Percentiles rank a stretch among this genome's conserved stretches.
Evolutionary conservation across 129 eudicot species (phyloP).

Genomic region (Kitagawia praeruptora): DNA sequence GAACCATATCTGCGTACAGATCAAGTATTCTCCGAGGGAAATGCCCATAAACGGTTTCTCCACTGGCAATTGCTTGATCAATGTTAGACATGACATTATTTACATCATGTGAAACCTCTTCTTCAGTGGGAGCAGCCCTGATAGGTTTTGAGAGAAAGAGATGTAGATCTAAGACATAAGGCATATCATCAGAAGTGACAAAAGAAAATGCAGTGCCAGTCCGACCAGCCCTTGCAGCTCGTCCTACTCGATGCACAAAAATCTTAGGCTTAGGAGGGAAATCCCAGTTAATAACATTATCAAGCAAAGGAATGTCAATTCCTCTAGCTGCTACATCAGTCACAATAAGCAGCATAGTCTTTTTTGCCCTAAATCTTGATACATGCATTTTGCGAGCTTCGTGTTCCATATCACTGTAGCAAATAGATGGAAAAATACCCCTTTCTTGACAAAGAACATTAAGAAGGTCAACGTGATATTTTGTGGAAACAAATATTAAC

Average conservation of each 20-base stretch:
- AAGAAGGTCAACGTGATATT: slow-evolving; percentile 82
- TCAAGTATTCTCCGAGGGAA: slow-evolving; percentile 77
- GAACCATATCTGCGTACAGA: slow-evolving; percentile 68
- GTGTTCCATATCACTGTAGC: slow-evolving; percentile 97
- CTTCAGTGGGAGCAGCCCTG: slow-evolving; percentile 79
- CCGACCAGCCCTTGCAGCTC: slow-evolving; percentile 95
- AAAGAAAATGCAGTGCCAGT: slow-evolving; percentile 87
- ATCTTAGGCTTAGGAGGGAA: slow-evolving; percentile 85
- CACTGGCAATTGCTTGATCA: slow-evolving; percentile 55
- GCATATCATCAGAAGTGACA: slow-evolving; percentile 85
- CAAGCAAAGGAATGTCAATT: slow-evolving; percentile 91
- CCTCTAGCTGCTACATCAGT: slow-evolving; percentile 98
- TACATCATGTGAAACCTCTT: slow-evolving; percentile 57
- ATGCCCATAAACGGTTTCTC: slow-evolving; percentile 83
- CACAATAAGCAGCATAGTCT: slow-evolving; percentile 77
- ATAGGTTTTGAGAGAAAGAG: slow-evolving; percentile 86
- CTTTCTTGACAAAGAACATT: slow-evolving; percentile 51
- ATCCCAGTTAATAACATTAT: slow-evolving; percentile 88
- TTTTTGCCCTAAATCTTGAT: slow-evolving; percentile 61
- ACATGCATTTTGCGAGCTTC: slow-evolving; percentile 83
- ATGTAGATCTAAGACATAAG: slow-evolving; percentile 74
- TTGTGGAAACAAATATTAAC: slow-evolving; percentile 75
- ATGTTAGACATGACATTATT: slow-evolving; percentile 42
- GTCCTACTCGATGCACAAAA: slow-evolving; percentile 89
- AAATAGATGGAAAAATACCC: slow-evolving; percentile 72